Evolutionary conservation across 108 stramenopile genomes (phyloP), one percentile per base, ranked within the genome.

Genomic region (Skeletonema grethae): DNA sequence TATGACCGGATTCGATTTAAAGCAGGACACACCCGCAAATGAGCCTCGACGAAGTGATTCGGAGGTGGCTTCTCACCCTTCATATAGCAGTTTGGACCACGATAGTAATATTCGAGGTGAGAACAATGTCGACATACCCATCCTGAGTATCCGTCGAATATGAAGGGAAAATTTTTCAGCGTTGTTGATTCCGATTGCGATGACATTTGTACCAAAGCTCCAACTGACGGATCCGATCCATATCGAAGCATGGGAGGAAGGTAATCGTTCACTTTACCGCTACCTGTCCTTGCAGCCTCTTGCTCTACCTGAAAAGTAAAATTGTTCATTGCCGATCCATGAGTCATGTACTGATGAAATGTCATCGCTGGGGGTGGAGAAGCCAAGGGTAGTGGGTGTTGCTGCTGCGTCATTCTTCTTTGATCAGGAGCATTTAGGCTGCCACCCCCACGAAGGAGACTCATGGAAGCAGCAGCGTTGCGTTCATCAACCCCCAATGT

Each of bases 71-170:
- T 22, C 50, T 9, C 50, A 53, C 50, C 50, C 57, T 81, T 69
- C 73, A 73, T 74, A 38, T 66, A 53, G 43, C 75, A 71, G 53
- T 81, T 81, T 50, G 22, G 57, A 24, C 80, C 80, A 29, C 80
- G 80, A 43, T 81, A 71, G 48, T 66, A 70, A 12, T 69, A 65
- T 18, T 64, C 61, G 7, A 81, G 38, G 60, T 81, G 80, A 1
- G 30, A 57, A 43, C 80, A 81, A 22, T 81, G 80, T 25, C 69
- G 73, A 67, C 80, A 81, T 2, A 81, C 59, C 80, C 80, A 81
- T 4, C 73, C 73, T 46, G 72, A 65, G 63, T 75, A 75, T 15
- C 80, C 80, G 24, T 81, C 80, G 28, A 61, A 81, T 69, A 61
- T 65, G 45, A 81, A 81, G 7, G 80, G 80, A 45, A 81, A 81